Base-by-base conservation (phyloP, 106 monocot species). In the Dendrobium huoshanense region DNA sequence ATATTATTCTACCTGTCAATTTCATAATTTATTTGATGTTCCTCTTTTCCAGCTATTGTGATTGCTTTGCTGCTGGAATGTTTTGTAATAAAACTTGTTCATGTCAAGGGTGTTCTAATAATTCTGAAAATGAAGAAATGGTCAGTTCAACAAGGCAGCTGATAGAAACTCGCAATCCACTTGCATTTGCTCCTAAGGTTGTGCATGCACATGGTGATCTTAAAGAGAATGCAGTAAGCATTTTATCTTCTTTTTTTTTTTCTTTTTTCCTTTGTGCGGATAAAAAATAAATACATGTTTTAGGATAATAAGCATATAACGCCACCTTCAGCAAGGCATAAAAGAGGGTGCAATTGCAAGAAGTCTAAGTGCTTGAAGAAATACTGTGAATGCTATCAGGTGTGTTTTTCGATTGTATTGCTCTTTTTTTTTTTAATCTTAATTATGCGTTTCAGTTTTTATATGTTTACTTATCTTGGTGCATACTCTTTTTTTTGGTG, bases 261-360 rank as follows among this genome's bases (percentile, higher is more conserved):
- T 37, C 41, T 72, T 44, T 86, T 84, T 33, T 41, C 19, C 43
- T 25, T 54, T 41, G 29, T 40, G 49, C 3, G 13, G 42, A 44
- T 17, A 82, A 33, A 25, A 22, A 56, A 58, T 27, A 41, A 55
- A 3, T 61, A 17, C 41, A 40, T 80, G 82, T 41, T 84, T 45
- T 72, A 90, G 87, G 87, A 90, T 24, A 81, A 22, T 78, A 76
- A 83, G 45, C 48, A 77, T 13, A 75, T 70, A 16, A 87, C 90
- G 58, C 85, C 90, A 55, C 51, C 79, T 47, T 87, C 87, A 18
- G 83, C 85, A 19, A 85, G 90, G 81, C 90, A 90, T 79, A 87
- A 87, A 90, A 85, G 83, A 80, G 90, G 90, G 73, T 90, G 90
- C 80, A 90, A 87, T 73, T 90, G 90, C 85, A 90, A 90, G 83